phyloP scores from a whole-genome alignment of 345 rosid species.

The Salix purpurea region DNA sequence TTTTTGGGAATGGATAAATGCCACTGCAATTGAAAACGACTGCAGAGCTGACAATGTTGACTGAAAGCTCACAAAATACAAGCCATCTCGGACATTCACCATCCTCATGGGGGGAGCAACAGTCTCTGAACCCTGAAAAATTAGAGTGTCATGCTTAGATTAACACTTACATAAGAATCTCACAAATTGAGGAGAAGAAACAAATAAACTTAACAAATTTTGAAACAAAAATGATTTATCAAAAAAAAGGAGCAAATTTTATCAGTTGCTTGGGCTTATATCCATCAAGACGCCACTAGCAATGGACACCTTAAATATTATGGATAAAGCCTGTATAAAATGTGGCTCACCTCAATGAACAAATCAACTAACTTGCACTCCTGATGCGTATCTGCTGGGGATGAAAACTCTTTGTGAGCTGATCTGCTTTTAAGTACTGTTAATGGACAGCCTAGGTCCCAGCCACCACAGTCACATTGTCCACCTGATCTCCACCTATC shows the following conservation, averaged over 20 bases:
- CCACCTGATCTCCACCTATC: constrained; percentile 93
- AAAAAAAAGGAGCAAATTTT: not conserved
- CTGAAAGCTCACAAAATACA: constrained; percentile 65
- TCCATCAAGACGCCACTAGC: not conserved
- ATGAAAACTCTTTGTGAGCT: constrained; percentile 29
- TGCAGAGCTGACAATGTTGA: constrained; percentile 73
- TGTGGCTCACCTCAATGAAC: constrained; percentile 47
- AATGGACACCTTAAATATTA: not conserved
- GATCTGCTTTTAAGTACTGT: constrained; percentile 45
- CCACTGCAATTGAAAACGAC: constrained; percentile 73
- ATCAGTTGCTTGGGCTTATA: constrained; percentile 2
- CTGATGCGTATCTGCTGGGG: constrained; percentile 28
- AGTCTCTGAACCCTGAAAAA: constrained; percentile 43
- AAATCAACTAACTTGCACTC: constrained; percentile 64
- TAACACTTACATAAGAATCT: constrained; percentile 2
- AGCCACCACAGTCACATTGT: constrained; percentile 90
- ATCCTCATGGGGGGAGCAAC: constrained; percentile 56
- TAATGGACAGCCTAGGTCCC: constrained; percentile 89
- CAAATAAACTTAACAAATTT: not conserved
- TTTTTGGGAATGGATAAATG: constrained; percentile 65
- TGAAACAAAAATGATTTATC: not conserved
- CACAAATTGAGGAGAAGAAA: not conserved
- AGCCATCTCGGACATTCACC: constrained; percentile 62
- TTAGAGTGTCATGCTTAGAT: constrained; percentile 18
- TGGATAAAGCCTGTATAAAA: not conserved